Evolutionary conservation across 768 basidiomycete genomes (phyloP).

Genomic region (Tulasnella sp.): DNA sequence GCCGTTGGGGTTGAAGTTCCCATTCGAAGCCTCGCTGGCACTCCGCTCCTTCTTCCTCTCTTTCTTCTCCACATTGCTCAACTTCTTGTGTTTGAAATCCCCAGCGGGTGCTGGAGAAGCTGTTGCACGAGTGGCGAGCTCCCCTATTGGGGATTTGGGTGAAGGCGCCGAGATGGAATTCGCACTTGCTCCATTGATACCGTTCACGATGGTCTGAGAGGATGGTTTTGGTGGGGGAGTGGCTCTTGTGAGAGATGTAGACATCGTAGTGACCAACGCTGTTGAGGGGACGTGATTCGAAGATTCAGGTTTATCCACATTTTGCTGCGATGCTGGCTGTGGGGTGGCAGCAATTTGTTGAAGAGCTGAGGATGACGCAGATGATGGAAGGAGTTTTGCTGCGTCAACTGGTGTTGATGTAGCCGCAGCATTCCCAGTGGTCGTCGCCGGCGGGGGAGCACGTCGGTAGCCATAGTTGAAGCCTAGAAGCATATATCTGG

Average conservation of each 20-base stretch:
- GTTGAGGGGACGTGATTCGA: neutral
- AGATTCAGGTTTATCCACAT: constrained; percentile 29
- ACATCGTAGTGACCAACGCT: too few species aligned
- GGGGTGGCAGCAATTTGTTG: neutral
- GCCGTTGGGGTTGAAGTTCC: constrained; percentile 26
- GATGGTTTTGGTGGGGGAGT: constrained; percentile 30
- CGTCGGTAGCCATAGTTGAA: constrained; percentile 95
- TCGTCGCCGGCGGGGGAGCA: neutral
- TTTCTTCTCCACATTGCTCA: constrained; percentile 16
- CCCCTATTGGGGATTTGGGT: constrained; percentile 23
- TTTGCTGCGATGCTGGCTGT: constrained; percentile 15
- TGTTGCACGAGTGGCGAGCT: constrained; percentile 28
- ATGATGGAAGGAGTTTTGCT: constrained; percentile 27
- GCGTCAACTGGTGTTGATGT: constrained; percentile 33
- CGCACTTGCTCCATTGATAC: constrained; percentile 19
- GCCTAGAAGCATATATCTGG: constrained; percentile 38
- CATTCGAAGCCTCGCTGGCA: constrained; percentile 31
- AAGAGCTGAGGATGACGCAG: constrained; percentile 27
- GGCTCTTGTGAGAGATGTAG: constrained; percentile 22
- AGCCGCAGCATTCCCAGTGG: neutral
- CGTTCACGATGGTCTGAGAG: constrained; percentile 21
- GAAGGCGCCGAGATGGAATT: constrained; percentile 25
- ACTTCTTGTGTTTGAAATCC: constrained; percentile 33
- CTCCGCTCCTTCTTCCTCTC: constrained; percentile 57
- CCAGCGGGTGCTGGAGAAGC: constrained; percentile 32